Evolutionary conservation across 2,329 filamentous ascomycete species (phyloP).

Genomic region (Torrubiellomyces zombiae): DNA sequence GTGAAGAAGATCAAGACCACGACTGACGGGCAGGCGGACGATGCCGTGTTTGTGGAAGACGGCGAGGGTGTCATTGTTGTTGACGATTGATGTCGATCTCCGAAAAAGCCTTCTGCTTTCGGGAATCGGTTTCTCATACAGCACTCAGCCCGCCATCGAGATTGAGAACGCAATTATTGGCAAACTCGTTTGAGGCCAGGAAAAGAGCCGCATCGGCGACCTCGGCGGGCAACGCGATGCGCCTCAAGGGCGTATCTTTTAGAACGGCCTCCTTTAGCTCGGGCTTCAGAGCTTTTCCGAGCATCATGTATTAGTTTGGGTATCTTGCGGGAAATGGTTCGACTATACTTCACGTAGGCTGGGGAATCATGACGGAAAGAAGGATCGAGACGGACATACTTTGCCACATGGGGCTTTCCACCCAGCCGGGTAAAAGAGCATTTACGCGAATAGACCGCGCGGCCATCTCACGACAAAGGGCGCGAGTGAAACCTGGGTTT

Average conservation of each 20-base stretch:
- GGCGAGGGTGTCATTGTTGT: slow-evolving; percentile 50
- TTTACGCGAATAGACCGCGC: slow-evolving; percentile 54
- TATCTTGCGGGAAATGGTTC: slow-evolving; percentile 1
- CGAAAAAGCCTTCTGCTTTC: slow-evolving; percentile 3
- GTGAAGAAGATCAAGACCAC: slow-evolving; percentile 32
- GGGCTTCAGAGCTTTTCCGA: slow-evolving; percentile 17
- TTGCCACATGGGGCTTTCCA: slow-evolving; percentile 64
- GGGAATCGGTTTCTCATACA: slow-evolving; percentile 22
- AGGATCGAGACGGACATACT: slow-evolving; percentile 33
- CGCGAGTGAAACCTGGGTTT: slow-evolving; percentile 54
- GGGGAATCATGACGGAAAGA: slow-evolving; percentile 3
- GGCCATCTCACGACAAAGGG: slow-evolving; percentile 46
- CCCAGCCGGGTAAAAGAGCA: slow-evolving; percentile 68
- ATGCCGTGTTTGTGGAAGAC: slow-evolving; percentile 34
- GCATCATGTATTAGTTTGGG: slow-evolving; percentile 25
- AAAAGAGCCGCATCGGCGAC: slow-evolving; percentile 73
- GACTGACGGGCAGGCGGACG: slow-evolving; percentile 15
- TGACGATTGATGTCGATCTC: slow-evolving; percentile 29
- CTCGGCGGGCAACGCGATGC: slow-evolving; percentile 53
- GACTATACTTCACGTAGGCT: slow-evolving; percentile 1
- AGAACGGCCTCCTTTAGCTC: slow-evolving; percentile 21
- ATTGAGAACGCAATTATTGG: slow-evolving; percentile 75
- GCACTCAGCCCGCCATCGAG: slow-evolving; percentile 74
- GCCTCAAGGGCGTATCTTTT: slow-evolving; percentile 41
- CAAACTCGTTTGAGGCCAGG: slow-evolving; percentile 61